A percentile compares a stretch with the other conserved stretches of the same genome.
Conservation (phyloP, 345 rosid species). For the Aquilaria sinensis region DNA sequence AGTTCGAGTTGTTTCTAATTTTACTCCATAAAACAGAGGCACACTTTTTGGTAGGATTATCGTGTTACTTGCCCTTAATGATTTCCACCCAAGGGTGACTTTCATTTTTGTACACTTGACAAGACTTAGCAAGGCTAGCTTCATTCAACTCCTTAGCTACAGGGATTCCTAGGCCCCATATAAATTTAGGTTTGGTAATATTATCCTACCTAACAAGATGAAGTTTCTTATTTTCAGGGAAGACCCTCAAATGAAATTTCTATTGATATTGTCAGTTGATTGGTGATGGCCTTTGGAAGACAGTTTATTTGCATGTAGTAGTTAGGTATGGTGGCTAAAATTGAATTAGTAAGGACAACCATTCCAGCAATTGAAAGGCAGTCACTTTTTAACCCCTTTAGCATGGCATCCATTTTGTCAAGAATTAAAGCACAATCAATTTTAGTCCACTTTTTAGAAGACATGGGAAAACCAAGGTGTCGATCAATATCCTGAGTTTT, state of each 20-base stretch:
- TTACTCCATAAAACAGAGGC: too few species aligned
- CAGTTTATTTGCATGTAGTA: not conserved
- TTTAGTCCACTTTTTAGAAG: not conserved
- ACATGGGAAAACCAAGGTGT: not conserved
- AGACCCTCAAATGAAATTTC: constrained; percentile 1
- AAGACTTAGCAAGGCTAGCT: not conserved
- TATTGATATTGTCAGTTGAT: not conserved
- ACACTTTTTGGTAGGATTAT: not conserved
- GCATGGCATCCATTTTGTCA: not conserved
- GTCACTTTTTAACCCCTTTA: not conserved
- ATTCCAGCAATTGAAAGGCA: not conserved
- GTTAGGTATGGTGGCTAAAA: not conserved
- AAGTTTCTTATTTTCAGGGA: not conserved
- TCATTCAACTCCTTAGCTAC: not conserved
- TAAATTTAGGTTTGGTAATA: not conserved
- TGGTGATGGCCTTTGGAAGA: not conserved
- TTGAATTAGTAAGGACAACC: not conserved
- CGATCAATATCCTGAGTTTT: not conserved
- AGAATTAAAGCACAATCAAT: not conserved
- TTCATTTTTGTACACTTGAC: not conserved
- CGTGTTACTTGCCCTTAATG: not conserved
- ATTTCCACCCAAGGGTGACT: not conserved
- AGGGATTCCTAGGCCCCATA: not conserved
- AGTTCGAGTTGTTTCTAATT: too few species aligned
- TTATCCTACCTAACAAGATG: not conserved